Evolutionary conservation across 139 green algal genomes (phyloP).

Genomic region (Dunaliella primolecta): DNA sequence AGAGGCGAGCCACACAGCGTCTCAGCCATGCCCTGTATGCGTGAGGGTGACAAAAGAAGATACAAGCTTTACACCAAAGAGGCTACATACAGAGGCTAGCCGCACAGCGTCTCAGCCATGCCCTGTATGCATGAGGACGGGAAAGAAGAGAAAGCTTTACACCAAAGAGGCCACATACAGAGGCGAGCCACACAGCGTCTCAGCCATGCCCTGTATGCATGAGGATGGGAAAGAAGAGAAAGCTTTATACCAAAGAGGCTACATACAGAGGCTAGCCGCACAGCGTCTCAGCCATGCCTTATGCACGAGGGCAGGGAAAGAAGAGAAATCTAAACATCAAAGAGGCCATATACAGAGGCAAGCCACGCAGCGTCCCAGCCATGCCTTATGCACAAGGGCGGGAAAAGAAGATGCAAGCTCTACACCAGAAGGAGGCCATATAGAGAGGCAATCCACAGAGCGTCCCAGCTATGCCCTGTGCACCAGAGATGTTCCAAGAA

Average conservation of each 20-base stretch:
- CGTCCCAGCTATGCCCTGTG: slow-evolving; percentile 85
- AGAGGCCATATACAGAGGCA: slow-evolving; percentile 94
- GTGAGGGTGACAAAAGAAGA: slow-evolving; percentile 34
- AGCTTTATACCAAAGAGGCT: neutral
- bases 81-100: slow-evolving; percentile 97
- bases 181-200: slow-evolving; percentile 94
- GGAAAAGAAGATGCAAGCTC: neutral
- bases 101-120: slow-evolving; percentile 95
- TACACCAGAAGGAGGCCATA: neutral
- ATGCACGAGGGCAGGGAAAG: neutral
- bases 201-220: slow-evolving; percentile 69
- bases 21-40: slow-evolving; percentile 75
- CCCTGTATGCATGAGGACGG: slow-evolving; percentile 24
- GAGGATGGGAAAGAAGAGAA: neutral
- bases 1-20: slow-evolving; percentile 94
- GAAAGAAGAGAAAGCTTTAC: too few species aligned
- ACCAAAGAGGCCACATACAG: slow-evolving; percentile 96
- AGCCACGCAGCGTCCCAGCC: slow-evolving; percentile 95
- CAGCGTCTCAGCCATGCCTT: slow-evolving; percentile 91
- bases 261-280: slow-evolving; percentile 94
- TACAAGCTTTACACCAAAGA: neutral
- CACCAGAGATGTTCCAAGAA: neutral
- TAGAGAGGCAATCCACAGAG: slow-evolving; percentile 94
- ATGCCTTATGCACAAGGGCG: slow-evolving; percentile 49
- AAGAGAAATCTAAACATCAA: neutral